These are phyloP conservation scores for Sordariomycetes sp. DNA, from an alignment of 2,329 filamentous ascomycete genomes.

Conservation along the genomic window DNA sequence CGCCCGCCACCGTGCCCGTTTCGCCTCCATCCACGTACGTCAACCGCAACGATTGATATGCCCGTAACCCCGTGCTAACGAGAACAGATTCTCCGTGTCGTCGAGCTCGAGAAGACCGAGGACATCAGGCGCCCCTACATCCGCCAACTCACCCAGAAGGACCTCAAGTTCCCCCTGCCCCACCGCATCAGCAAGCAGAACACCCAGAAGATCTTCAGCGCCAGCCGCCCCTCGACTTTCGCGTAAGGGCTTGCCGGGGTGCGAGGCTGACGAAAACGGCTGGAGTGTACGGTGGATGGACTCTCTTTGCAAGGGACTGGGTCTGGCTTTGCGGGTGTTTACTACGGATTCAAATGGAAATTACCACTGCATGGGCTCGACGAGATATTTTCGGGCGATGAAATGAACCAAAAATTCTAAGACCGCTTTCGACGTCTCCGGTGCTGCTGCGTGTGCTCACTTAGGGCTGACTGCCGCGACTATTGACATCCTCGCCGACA, in stretches of 20 bases:
- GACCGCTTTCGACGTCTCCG: not conserved
- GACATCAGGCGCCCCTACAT: constrained; percentile 98
- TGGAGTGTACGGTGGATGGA: too few relatives aligned
- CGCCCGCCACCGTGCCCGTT: constrained; percentile 90
- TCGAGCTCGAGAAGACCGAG: constrained; percentile 90
- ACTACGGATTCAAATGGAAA: constrained; percentile 53
- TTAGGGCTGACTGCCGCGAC: too few relatives aligned
- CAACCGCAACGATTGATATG: not conserved
- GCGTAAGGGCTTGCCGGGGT: constrained; percentile 64
- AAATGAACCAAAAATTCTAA: constrained; percentile 30
- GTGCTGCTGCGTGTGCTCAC: not conserved
- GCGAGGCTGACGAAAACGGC: too few relatives aligned
- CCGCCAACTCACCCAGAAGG: constrained; percentile 93
- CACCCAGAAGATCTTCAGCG: constrained; percentile 86
- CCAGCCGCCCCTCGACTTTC: constrained; percentile 93
- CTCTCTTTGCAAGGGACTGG: too few relatives aligned
- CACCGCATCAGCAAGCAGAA: constrained; percentile 82
- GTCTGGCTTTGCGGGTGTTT: constrained; percentile 52
- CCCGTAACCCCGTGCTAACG: constrained; percentile 4
- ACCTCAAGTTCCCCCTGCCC: constrained; percentile 96
- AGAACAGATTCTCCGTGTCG: constrained; percentile 86
- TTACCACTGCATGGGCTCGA: constrained; percentile 49
- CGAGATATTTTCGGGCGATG: constrained; percentile 36
- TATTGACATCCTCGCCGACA: too few relatives aligned
- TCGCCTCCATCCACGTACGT: constrained; percentile 97